Percentiles rank a stretch among this genome's conserved stretches.
Evolutionary conservation across 2,329 filamentous ascomycete species (phyloP).

Genomic region (Colletotrichum sp.): DNA sequence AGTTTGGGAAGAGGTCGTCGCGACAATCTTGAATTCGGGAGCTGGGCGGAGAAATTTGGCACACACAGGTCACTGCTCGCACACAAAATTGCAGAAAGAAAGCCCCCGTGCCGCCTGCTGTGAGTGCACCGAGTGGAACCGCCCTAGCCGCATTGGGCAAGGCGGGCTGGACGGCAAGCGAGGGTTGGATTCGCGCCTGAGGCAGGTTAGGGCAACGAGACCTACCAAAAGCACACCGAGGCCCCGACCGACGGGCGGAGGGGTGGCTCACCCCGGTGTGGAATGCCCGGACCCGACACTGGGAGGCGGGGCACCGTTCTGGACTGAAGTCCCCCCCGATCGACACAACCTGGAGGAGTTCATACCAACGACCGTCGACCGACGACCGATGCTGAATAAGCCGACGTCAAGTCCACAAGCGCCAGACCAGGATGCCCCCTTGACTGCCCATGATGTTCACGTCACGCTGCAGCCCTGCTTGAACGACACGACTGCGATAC

Average conservation of each 20-base stretch:
- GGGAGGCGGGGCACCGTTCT: background rate
- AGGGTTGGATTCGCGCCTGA: constrained; percentile 31
- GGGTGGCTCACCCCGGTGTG: background rate
- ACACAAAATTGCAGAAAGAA: constrained; percentile 25
- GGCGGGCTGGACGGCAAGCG: constrained; percentile 36
- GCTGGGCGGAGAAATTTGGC: constrained; percentile 25
- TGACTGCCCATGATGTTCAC: background rate
- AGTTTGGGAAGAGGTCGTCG: constrained; percentile 22
- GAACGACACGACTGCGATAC: background rate
- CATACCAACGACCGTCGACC: background rate
- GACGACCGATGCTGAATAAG: background rate
- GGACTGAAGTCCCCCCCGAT: background rate
- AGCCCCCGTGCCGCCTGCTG: background rate
- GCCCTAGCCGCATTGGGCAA: constrained; percentile 39
- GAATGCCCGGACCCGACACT: background rate
- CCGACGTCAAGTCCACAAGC: background rate
- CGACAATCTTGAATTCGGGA: constrained; percentile 22
- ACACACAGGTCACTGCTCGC: constrained; percentile 12
- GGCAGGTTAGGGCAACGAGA: constrained; percentile 46
- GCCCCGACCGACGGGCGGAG: background rate
- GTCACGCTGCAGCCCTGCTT: constrained; percentile 20
- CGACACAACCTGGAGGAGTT: background rate
- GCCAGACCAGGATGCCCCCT: background rate
- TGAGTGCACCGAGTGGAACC: background rate
- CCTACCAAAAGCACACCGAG: constrained; percentile 32